Evolutionary conservation across 305 asterid genomes (phyloP).

Genomic region (Fraxinus latifolia): DNA sequence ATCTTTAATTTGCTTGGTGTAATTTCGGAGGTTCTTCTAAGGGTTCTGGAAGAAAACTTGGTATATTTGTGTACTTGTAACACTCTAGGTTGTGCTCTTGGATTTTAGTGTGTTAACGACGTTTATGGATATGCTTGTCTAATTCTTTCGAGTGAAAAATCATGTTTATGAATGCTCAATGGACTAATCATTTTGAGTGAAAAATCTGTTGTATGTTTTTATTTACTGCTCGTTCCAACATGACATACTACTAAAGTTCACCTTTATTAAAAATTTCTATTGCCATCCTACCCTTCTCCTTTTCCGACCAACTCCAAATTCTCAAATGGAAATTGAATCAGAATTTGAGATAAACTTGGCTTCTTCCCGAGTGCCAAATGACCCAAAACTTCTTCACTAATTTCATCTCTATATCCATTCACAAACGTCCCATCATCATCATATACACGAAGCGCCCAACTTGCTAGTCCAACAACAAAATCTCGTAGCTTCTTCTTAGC

Average conservation of each 20-base stretch:
- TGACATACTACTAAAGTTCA: not conserved
- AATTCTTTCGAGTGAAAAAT: too few species aligned
- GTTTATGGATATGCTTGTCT: not conserved
- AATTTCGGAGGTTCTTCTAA: not conserved
- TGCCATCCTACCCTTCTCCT: not conserved
- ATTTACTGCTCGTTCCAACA: not conserved
- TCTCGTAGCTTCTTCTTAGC: too few species aligned
- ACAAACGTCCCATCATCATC: not conserved
- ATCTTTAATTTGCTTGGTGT: too few species aligned
- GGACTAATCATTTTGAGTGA: not conserved
- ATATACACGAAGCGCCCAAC: too few species aligned
- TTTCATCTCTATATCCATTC: not conserved
- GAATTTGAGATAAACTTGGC: not conserved
- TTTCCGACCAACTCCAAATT: not conserved
- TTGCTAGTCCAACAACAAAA: too few species aligned
- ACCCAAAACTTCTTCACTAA: not conserved
- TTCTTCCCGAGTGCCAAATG: not conserved
- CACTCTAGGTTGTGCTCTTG: not conserved
- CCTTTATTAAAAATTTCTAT: not conserved
- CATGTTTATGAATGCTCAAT: not conserved
- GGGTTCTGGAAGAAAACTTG: not conserved
- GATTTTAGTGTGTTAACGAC: not conserved
- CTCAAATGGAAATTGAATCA: not conserved
- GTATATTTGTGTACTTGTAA: too few species aligned
- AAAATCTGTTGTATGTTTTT: not conserved